Conservation (phyloP, 805 yeast genomes). For the Saccharomycopsis capsularis region DNA sequence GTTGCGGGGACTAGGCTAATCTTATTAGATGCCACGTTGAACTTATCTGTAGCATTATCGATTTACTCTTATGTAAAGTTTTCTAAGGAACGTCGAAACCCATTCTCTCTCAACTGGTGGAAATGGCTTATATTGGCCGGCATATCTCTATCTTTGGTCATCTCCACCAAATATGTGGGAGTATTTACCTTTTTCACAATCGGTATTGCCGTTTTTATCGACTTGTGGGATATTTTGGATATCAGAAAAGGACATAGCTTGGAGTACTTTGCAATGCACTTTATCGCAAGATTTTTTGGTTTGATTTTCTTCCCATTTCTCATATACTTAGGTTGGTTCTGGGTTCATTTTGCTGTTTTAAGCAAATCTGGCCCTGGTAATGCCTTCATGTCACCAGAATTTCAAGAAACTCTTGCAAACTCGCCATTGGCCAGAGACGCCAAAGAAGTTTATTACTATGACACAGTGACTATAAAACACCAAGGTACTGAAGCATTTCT, state of each 20-base stretch:
- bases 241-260: conserved; percentile 51
- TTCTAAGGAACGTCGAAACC: conserved; percentile 55
- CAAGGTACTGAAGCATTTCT: conserved; percentile 70
- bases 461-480: conserved; percentile 73
- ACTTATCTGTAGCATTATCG: conserved; percentile 75
- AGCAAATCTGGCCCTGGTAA: conserved; percentile 94
- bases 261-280: conserved; percentile 55
- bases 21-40: conserved; percentile 82
- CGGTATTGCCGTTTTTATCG: conserved; percentile 79
- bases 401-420: conserved; percentile 88
- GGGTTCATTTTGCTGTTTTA: conserved; percentile 78
- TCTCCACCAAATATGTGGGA: conserved; percentile 95
- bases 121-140: conserved; percentile 83
- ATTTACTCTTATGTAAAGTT: conserved; percentile 74
- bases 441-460: conserved; percentile 66
- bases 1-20: conserved; percentile 86
- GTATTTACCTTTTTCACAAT: conserved; percentile 82
- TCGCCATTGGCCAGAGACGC: conserved; percentile 68
- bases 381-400: conserved; percentile 86
- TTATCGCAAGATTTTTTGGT: conserved; percentile 61
- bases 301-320: conserved; percentile 75
- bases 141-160: conserved; percentile 78
- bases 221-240: conserved; percentile 84
- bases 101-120: conserved; percentile 78
- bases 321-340: conserved; percentile 85